Base-by-base conservation (phyloP, 2,329 filamentous ascomycete genomes). In the Aspergillus uvarum region DNA sequence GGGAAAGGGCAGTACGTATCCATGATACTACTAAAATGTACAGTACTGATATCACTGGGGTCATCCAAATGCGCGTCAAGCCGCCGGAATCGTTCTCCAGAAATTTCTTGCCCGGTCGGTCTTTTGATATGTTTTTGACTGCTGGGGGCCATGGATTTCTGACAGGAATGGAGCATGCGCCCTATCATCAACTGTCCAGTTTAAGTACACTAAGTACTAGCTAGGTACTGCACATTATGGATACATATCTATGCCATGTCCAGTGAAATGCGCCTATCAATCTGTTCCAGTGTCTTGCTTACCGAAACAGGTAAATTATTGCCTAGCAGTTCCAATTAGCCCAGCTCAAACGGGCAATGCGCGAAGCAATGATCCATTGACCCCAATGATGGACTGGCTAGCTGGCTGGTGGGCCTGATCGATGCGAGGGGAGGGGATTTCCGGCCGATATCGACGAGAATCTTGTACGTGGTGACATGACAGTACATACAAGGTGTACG, bases 391-490 rank as follows among this genome's bases (percentile, higher is more conserved):
- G 14, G 21, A 51, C 42, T 58, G 31, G 42, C 35, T 47, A 54
- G 61, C 61, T 63, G 59, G 61, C 61, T 59, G 59, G 61, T 59
- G 59, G 61, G 61, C 57, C 62, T 59, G 56, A 61, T 29, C 26
- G 32, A 58, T 54, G 54, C 58, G 59, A 62, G 59, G 59, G 61
- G 59, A 59, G 29, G 19, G 52, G 52, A 42, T 10, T 21, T 51
- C 35, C 47, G 22, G 49, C 52, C 54, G 54, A 44, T 44, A 19
- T 44, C 38, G 14, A 44, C 38, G 16, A 44, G 7, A 44, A 16
- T 24, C 16, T 12, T 19, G 44, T 54, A 54, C 16, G 11, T 44
- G 16, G 38, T 44, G 14, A 44, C 38, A 44, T 16, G 14, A 44
- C 16, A 8, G 6, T 19, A 44, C 38, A 7, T 44, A 44, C 35